These are phyloP conservation scores for Trametes elegans DNA, from an alignment of 768 basidiomycete genomes.

Conservation along the genomic window DNA sequence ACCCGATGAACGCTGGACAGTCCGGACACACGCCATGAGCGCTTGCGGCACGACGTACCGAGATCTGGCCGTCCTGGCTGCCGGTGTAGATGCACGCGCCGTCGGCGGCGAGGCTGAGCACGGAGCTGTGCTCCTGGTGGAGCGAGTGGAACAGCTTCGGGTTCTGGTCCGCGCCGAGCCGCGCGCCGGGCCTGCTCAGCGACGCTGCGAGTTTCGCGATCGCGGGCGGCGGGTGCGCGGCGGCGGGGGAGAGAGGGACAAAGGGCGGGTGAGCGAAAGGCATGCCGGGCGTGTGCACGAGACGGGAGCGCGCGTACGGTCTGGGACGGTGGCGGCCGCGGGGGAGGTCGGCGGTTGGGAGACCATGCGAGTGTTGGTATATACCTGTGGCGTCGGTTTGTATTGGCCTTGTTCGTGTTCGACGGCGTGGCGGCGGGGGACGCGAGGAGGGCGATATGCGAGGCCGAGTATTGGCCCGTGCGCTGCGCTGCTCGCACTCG, in stretches of 20 bases:
- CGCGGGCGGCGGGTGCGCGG: not conserved
- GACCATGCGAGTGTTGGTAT: no score
- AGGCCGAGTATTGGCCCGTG: not conserved
- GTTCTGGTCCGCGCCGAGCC: not conserved
- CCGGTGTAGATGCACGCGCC: conserved; percentile 77
- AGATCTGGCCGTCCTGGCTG: conserved; percentile 74
- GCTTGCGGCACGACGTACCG: no score
- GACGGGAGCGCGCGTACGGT: conserved; percentile 14
- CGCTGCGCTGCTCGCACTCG: not conserved
- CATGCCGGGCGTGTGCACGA: conserved; percentile 5
- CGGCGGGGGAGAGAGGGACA: not conserved
- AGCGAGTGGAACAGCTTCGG: conserved; percentile 59
- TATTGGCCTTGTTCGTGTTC: no score
- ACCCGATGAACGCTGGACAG: no score
- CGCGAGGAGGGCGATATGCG: not conserved
- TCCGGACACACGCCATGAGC: no score
- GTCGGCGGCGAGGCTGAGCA: conserved; percentile 74
- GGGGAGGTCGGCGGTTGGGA: conserved; percentile 13
- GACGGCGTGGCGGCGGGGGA: not conserved
- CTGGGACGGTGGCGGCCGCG: conserved; percentile 12
- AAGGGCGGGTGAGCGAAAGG: not conserved
- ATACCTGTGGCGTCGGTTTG: no score
- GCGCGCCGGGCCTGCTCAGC: conserved; percentile 14
- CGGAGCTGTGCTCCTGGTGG: conserved; percentile 64
- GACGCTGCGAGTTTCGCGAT: conserved; percentile 16